These are phyloP conservation scores for Claviceps arundinis DNA, from an alignment of 2,329 filamentous ascomycete genomes.

Conservation along the genomic window DNA sequence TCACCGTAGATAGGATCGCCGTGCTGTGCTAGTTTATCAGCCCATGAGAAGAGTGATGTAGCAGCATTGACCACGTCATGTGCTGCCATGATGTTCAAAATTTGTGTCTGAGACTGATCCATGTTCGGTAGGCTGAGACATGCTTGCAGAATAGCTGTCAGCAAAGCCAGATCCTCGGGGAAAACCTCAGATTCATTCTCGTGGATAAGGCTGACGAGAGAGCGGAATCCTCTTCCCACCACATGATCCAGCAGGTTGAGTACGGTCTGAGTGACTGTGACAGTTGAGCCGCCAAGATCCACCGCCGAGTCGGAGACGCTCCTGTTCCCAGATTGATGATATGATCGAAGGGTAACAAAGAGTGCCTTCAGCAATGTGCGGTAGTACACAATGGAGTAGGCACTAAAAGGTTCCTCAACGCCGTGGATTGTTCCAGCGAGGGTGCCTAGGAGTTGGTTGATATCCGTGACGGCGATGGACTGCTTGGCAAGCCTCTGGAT, in stretches of 20 bases:
- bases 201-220: slow-evolving; percentile 70
- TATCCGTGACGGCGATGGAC: slow-evolving; percentile 34
- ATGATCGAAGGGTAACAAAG: slow-evolving; percentile 65
- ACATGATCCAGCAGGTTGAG: slow-evolving; percentile 70
- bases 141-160: slow-evolving; percentile 80
- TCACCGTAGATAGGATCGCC: slow-evolving; percentile 88
- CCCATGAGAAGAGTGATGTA: slow-evolving; percentile 83
- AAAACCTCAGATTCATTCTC: slow-evolving; percentile 48
- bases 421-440: slow-evolving; percentile 39
- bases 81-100: slow-evolving; percentile 55
- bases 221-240: slow-evolving; percentile 70
- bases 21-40: slow-evolving; percentile 64
- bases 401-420: slow-evolving; percentile 39
- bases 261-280: slow-evolving; percentile 44
- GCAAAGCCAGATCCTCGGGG: slow-evolving; percentile 71
- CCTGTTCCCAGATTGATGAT: slow-evolving; percentile 28
- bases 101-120: slow-evolving; percentile 55
- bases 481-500: slow-evolving; percentile 63
- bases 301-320: slow-evolving; percentile 18
- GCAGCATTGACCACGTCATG: slow-evolving; percentile 70
- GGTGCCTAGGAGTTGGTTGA: slow-evolving; percentile 36
- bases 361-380: slow-evolving; percentile 72
- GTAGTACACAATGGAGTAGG: slow-evolving; percentile 54
- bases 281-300: slow-evolving; percentile 22
- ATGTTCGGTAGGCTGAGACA: slow-evolving; percentile 68